Evolutionary conservation across 805 yeast species (phyloP).

Genomic region (Wickerhamomyces mucosus): DNA sequence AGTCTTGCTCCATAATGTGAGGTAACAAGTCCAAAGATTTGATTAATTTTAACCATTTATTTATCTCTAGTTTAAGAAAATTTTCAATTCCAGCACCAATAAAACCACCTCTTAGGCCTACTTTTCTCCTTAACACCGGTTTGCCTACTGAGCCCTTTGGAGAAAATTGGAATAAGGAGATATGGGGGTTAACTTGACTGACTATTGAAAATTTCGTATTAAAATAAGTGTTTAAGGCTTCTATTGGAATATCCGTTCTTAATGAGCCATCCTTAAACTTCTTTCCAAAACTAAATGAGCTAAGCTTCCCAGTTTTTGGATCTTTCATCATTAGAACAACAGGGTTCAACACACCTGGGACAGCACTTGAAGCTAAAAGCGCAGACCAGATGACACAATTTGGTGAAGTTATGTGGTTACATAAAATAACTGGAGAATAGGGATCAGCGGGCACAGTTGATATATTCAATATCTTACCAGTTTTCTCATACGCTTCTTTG

Average conservation of each 20-base stretch:
- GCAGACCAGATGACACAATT: constrained; percentile 78
- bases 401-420: constrained; percentile 71
- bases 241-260: constrained; percentile 71
- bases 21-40: constrained; percentile 62
- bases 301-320: constrained; percentile 27
- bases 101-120: constrained; percentile 71
- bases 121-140: constrained; percentile 54
- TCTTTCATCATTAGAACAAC: constrained; percentile 69
- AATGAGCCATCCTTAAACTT: constrained; percentile 76
- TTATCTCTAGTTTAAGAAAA: constrained; percentile 58
- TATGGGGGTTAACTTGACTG: constrained; percentile 79
- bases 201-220: constrained; percentile 71
- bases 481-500: constrained; percentile 54
- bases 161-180: constrained; percentile 63
- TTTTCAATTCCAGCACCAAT: constrained; percentile 64
- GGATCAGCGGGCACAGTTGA: constrained; percentile 79
- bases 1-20: constrained; percentile 60
- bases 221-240: constrained; percentile 62
- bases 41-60: constrained; percentile 66
- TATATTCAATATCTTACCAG: constrained; percentile 64
- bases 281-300: constrained; percentile 61
- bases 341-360: constrained; percentile 74
- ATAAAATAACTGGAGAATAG: constrained; percentile 69
- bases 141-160: constrained; percentile 76
- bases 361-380: constrained; percentile 69